Conservation (phyloP, 371 early-diverging fungal genomes). For the Phascolomyces articulosus region DNA sequence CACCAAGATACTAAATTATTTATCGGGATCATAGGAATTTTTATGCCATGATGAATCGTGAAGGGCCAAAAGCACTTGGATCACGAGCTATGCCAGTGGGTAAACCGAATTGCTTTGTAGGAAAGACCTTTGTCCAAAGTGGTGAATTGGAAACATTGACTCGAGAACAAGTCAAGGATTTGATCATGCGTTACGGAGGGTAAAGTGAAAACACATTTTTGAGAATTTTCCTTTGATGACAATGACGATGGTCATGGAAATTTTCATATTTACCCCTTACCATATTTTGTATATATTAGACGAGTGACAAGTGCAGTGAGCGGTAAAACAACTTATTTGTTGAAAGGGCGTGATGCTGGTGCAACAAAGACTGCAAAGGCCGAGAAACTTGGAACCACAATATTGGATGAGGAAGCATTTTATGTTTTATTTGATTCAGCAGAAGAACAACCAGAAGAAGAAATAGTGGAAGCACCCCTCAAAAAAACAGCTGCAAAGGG, state of each 20-base stretch:
- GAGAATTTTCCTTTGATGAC: too few relatives aligned
- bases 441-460: constrained; percentile 35
- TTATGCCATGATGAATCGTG: constrained; percentile 40
- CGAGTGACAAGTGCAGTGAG: constrained; percentile 85
- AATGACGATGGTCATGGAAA: too few relatives aligned
- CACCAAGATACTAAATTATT: too few relatives aligned
- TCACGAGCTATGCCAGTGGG: constrained; percentile 82
- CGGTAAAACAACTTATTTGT: constrained; percentile 89
- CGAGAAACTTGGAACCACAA: constrained; percentile 68
- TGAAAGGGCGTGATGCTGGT: constrained; percentile 95
- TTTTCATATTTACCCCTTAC: too few relatives aligned
- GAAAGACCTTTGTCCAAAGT: constrained; percentile 91
- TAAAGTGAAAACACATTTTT: constrained; percentile 18
- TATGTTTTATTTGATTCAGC: constrained; percentile 76
- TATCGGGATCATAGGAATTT: too few relatives aligned
- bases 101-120: constrained; percentile 75
- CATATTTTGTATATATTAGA: constrained; percentile 37
- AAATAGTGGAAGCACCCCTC: neutral
- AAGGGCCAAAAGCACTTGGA: constrained; percentile 71
- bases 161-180: constrained; percentile 76
- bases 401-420: constrained; percentile 91
- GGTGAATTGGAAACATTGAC: constrained; percentile 85
- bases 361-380: constrained; percentile 90
- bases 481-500: constrained; percentile 14
- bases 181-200: constrained; percentile 93